Evolutionary conservation across 768 basidiomycete species (phyloP).

Genomic region (Podaxis pistillaris): DNA sequence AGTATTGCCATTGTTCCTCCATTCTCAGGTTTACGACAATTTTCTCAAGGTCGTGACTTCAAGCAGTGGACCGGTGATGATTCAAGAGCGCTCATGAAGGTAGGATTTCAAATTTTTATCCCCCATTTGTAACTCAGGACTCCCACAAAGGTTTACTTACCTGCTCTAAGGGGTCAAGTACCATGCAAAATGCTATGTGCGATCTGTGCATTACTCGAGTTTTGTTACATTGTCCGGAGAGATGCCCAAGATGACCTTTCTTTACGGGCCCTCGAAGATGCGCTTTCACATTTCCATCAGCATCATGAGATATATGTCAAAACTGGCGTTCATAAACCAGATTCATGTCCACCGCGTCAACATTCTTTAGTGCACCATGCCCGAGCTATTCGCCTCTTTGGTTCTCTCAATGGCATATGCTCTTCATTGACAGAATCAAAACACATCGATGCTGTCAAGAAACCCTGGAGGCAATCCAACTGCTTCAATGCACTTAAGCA

Average conservation of each 20-base stretch:
- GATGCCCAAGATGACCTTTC: neutral
- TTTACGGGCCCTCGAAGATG: slow-evolving; percentile 18
- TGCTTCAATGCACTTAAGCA: slow-evolving; percentile 21
- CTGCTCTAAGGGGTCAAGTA: slow-evolving; percentile 20
- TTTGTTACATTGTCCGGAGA: slow-evolving; percentile 29
- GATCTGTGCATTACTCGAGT: slow-evolving; percentile 29
- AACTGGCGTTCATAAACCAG: neutral
- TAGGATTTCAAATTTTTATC: slow-evolving; percentile 6
- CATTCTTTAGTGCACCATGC: slow-evolving; percentile 15
- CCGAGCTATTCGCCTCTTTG: slow-evolving; percentile 9
- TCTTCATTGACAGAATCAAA: slow-evolving; percentile 23
- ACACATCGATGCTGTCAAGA: slow-evolving; percentile 20
- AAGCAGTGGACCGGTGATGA: slow-evolving; percentile 37
- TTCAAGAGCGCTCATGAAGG: slow-evolving; percentile 38
- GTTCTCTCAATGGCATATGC: slow-evolving; percentile 19
- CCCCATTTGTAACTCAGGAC: neutral
- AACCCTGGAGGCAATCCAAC: no score
- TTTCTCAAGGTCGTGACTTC: slow-evolving; percentile 28
- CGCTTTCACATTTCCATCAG: slow-evolving; percentile 25
- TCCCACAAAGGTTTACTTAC: slow-evolving; percentile 19
- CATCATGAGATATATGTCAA: slow-evolving; percentile 28
- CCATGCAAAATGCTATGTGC: slow-evolving; percentile 19
- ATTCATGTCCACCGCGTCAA: slow-evolving; percentile 4
- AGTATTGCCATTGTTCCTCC: slow-evolving; percentile 23
- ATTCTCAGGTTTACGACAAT: slow-evolving; percentile 22